Conservation (phyloP, 257 asterid genomes). For the Solanum rostratum region DNA sequence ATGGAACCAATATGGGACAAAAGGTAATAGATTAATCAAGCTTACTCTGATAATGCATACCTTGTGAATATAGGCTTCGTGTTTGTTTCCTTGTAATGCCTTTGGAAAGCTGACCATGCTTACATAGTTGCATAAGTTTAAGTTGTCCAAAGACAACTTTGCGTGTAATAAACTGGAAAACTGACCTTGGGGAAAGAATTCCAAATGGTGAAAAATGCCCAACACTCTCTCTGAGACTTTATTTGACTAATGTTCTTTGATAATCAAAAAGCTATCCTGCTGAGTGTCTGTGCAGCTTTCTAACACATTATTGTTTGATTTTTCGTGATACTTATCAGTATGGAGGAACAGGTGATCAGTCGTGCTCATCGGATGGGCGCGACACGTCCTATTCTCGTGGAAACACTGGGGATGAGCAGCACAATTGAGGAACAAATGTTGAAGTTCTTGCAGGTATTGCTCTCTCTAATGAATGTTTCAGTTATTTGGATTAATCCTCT, state of each 20-base stretch:
- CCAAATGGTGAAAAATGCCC: not conserved
- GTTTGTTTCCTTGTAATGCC: not conserved
- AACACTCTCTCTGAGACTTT: not conserved
- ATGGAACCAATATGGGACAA: slow-evolving; percentile 99
- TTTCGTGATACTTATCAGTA: slow-evolving; percentile 33
- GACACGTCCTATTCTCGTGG: slow-evolving; percentile 75
- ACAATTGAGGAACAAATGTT: slow-evolving; percentile 96
- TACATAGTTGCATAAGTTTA: not conserved
- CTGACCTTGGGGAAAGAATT: not conserved
- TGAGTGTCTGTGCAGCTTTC: not conserved
- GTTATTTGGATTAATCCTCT: not conserved
- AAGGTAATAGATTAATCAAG: slow-evolving; percentile 39
- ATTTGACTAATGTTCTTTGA: not conserved
- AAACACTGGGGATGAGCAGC: slow-evolving; percentile 87
- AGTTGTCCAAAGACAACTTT: not conserved
- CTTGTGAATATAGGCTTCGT: not conserved
- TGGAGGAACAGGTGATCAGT: slow-evolving; percentile 99
- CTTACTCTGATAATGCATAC: not conserved
- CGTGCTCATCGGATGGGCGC: slow-evolving; percentile 99
- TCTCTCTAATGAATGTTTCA: not conserved
- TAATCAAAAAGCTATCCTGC: not conserved
- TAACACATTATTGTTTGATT: slow-evolving; percentile 2
- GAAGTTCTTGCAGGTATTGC: slow-evolving; percentile 69
- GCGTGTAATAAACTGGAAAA: not conserved
- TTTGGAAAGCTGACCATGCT: not conserved